Evolutionary conservation across 1,284 basidiomycete genomes (phyloP).

Genomic region (Cutaneotrichosporon sp.): DNA sequence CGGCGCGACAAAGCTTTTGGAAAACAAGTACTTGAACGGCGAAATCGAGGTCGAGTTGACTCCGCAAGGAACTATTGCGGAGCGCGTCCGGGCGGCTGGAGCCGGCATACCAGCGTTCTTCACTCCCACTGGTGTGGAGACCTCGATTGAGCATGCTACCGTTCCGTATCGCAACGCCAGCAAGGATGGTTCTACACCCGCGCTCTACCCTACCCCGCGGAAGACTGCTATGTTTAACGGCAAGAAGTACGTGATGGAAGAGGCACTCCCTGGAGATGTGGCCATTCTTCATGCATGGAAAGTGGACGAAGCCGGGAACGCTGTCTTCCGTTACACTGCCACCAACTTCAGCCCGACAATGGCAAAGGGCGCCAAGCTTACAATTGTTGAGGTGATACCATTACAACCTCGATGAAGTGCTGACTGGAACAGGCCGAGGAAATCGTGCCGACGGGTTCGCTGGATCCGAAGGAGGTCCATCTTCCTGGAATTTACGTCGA

Average conservation of each 20-base stretch:
- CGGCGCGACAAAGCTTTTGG: conserved; percentile 53
- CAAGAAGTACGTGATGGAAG: conserved; percentile 74
- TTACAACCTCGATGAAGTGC: not conserved
- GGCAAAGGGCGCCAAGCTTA: conserved; percentile 79
- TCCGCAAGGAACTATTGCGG: conserved; percentile 65
- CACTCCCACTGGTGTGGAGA: conserved; percentile 82
- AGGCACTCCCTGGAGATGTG: conserved; percentile 73
- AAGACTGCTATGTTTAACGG: conserved; percentile 74
- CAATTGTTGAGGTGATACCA: conserved; percentile 63
- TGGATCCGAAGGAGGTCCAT: conserved; percentile 76
- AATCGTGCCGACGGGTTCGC: conserved; percentile 73
- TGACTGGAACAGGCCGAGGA: conserved; percentile 69
- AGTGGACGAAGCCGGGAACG: conserved; percentile 77
- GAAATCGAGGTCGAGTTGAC: conserved; percentile 74
- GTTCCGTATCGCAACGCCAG: conserved; percentile 65
- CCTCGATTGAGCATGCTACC: conserved; percentile 62
- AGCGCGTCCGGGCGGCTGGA: conserved; percentile 81
- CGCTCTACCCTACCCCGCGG: conserved; percentile 54
- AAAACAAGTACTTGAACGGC: conserved; percentile 65
- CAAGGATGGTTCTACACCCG: conserved; percentile 6
- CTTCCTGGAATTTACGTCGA: conserved; percentile 80
- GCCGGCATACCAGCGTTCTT: conserved; percentile 92
- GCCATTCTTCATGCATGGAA: conserved; percentile 89
- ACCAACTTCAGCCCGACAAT: conserved; percentile 80
- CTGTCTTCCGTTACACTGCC: conserved; percentile 73